Base-by-base conservation (phyloP, 179 eudicot species). In the Spinacia oleracea region DNA sequence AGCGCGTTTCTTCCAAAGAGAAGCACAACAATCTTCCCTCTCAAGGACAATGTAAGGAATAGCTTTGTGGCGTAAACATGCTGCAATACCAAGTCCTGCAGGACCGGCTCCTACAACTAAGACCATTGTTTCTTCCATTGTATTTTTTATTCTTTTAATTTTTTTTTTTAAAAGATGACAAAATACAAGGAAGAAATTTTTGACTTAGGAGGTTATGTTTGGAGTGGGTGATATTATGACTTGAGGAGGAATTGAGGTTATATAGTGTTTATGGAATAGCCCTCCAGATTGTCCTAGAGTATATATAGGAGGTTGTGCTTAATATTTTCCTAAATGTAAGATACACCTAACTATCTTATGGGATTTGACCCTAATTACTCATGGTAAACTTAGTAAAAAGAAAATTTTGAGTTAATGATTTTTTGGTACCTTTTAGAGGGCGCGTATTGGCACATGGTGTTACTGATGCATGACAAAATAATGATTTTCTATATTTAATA, bases 61-160 rank as follows among this genome's bases (percentile, higher is more conserved):
- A 0, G 77, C 64, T 58, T 76, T 77, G 0, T 7, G 5, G 0
- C 78, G 27, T 11, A 87, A 45, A 59, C 85, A 87, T 58, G 82
- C 88, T 0, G 86, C 79, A 10, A 81, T 40, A 3, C 83, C 86
- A 0, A 87, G 56, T 21, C 89, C 89, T 9, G 89, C 73, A 8
- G 87, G 87, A 1, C 89, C 89, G 0, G 84, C 89, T 77, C 89
- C 89, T 2, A 87, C 83, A 27, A 87, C 74, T 9, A 87, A 5
- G 5, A 87, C 90, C 8, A 56, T 3, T 20, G 83, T 67, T 38
- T 83, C 84, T n/a, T 82, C 85, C 73, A 43, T 62, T 35, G 12
- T 6, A 1, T 0, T 12, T 0, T 12, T 16, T 1, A 0, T 2
- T 58, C 9, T 71, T 45, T 12, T 9, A 5, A 23, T 12, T 1